A percentile compares a stretch with the other conserved stretches of the same genome.
Conservation (phyloP, 768 basidiomycete genomes). For the Omphalotus guepiniiformis region DNA sequence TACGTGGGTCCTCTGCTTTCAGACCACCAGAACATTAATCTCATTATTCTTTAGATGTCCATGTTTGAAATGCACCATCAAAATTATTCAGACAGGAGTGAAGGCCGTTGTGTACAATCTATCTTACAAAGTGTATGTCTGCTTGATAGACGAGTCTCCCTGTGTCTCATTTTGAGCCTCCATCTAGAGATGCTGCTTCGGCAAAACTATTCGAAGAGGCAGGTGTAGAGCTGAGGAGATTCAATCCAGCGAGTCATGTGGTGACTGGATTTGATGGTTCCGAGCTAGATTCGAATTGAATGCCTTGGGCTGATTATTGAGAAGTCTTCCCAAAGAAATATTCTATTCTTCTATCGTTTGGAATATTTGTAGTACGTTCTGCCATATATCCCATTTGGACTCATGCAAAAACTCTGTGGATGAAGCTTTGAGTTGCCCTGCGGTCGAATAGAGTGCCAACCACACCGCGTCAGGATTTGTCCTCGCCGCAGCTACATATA, state of each 20-base stretch:
- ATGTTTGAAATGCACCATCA: constrained; percentile 93
- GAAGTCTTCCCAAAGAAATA: not conserved
- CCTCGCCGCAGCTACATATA: constrained; percentile 58
- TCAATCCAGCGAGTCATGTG: constrained; percentile 42
- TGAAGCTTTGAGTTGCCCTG: constrained; percentile 33
- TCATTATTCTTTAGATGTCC: constrained; percentile 66
- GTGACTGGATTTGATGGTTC: no score
- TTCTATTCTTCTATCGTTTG: constrained; percentile 4
- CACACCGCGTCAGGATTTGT: constrained; percentile 82
- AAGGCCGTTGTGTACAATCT: constrained; percentile 92
- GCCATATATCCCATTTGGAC: constrained; percentile 58
- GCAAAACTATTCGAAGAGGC: constrained; percentile 75
- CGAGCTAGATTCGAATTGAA: no score
- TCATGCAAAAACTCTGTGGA: constrained; percentile 47
- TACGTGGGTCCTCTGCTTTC: constrained; percentile 56
- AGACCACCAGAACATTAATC: not conserved
- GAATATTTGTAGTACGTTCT: constrained; percentile 36
- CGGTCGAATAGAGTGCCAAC: constrained; percentile 63
- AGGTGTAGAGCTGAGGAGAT: constrained; percentile 74
- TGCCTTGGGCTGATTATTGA: no score
- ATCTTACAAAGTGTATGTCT: constrained; percentile 86
- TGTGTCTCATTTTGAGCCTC: not conserved
- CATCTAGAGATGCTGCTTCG: constrained; percentile 74
- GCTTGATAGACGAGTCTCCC: not conserved
- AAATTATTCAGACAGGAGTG: constrained; percentile 94